These are phyloP conservation scores for Lumnitzera racemosa DNA, from an alignment of 345 rosid genomes.

Conservation along the genomic window DNA sequence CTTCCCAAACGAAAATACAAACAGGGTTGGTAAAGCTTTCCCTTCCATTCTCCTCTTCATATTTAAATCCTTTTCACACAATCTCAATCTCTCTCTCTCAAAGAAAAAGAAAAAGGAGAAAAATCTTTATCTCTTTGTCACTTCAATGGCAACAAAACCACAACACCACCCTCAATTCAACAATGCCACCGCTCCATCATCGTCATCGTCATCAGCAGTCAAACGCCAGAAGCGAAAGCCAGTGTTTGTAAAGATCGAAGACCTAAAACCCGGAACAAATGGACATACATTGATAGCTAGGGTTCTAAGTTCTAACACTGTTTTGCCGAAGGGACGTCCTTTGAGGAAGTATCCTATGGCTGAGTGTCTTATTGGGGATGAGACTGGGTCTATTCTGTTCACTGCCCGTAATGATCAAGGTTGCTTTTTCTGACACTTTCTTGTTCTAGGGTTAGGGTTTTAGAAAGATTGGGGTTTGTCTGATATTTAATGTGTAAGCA, in stretches of 20 bases:
- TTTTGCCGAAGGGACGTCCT: slow-evolving; percentile 26
- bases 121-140: too few relatives aligned
- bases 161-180: too few relatives aligned
- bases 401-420: slow-evolving; percentile 42
- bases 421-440: background rate
- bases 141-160: too few relatives aligned
- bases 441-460: too few relatives aligned
- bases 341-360: slow-evolving; percentile 29
- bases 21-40: too few relatives aligned
- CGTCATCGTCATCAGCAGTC: background rate
- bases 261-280: slow-evolving; percentile 33
- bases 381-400: slow-evolving; percentile 32
- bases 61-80: too few relatives aligned
- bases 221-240: slow-evolving; percentile 33
- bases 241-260: slow-evolving; percentile 37
- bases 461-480: background rate
- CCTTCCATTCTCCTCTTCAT: too few relatives aligned
- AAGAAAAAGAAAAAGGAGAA: too few relatives aligned
- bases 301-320: slow-evolving; percentile 24
- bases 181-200: too few relatives aligned
- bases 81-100: too few relatives aligned
- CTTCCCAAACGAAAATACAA: too few relatives aligned
- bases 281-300: slow-evolving; percentile 34
- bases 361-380: slow-evolving; percentile 47
- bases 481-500: too few relatives aligned